phyloP scores from a whole-genome alignment of 805 yeast species.

The Ogataea salicorniae region DNA sequence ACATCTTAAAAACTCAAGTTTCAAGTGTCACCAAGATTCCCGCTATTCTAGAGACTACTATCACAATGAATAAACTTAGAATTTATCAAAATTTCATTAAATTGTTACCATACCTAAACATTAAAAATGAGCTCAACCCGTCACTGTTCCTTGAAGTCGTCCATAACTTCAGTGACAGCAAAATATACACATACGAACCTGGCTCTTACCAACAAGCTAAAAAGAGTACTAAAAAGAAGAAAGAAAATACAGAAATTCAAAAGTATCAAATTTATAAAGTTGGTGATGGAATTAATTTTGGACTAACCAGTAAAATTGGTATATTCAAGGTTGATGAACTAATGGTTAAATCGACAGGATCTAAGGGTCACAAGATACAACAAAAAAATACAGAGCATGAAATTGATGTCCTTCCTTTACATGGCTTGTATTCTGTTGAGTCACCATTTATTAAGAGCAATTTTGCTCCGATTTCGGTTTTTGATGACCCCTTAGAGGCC shows the following conservation, averaged over 20 bases:
- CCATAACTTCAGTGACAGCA: slow-evolving; percentile 27
- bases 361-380: slow-evolving; percentile 1
- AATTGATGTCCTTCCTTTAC: slow-evolving; percentile 20
- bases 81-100: slow-evolving; percentile 29
- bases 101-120: slow-evolving; percentile 28
- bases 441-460: slow-evolving; percentile 26
- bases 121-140: slow-evolving; percentile 29
- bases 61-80: slow-evolving; percentile 28
- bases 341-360: slow-evolving; percentile 22
- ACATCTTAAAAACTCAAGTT: slow-evolving; percentile 22
- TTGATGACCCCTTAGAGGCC: slow-evolving; percentile 33
- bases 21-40: slow-evolving; percentile 10
- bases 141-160: slow-evolving; percentile 29
- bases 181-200: slow-evolving; percentile 12
- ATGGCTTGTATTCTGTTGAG: slow-evolving; percentile 29
- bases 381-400: slow-evolving; percentile 15
- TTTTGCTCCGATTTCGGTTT: slow-evolving; percentile 21
- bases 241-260: slow-evolving; percentile 12
- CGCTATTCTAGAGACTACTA: slow-evolving; percentile 16
- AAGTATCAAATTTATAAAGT: slow-evolving; percentile 29
- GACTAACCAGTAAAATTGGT: slow-evolving; percentile 38
- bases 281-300: slow-evolving; percentile 37
- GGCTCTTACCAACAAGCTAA: slow-evolving; percentile 4
- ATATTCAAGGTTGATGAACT: slow-evolving; percentile 29
- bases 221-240: slow-evolving; percentile 10